These are phyloP conservation scores for Moniliella sp. DNA, from an alignment of 1,284 basidiomycete genomes.

Conservation along the genomic window DNA sequence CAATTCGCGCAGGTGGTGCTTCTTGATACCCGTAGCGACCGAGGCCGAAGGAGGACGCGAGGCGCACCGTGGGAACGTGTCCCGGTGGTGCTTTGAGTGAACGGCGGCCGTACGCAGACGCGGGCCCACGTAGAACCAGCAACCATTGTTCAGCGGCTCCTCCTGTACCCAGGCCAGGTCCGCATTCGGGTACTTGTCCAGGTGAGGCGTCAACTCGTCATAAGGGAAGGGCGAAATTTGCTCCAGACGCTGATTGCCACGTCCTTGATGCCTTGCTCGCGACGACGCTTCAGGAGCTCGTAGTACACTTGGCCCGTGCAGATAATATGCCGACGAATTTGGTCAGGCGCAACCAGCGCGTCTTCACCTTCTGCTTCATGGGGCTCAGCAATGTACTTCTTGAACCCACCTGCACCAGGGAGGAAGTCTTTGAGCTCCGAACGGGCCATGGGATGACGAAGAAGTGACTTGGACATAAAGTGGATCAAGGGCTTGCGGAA, in stretches of 20 bases:
- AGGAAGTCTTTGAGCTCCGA: constrained; percentile 48
- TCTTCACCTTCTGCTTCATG: constrained; percentile 42
- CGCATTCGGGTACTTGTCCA: constrained; percentile 51
- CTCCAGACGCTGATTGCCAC: constrained; percentile 77
- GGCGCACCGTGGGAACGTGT: constrained; percentile 40
- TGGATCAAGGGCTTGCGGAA: constrained; percentile 48
- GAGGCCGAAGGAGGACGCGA: constrained; percentile 23
- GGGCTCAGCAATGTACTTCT: constrained; percentile 71
- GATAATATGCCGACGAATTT: constrained; percentile 74
- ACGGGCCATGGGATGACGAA: constrained; percentile 43
- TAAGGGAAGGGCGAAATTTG: constrained; percentile 91
- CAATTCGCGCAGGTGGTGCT: constrained; percentile 34
- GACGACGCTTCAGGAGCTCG: constrained; percentile 45
- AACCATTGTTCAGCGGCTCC: constrained; percentile 65
- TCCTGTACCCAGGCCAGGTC: constrained; percentile 41
- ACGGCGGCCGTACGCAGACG: constrained; percentile 36
- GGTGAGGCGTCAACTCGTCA: constrained; percentile 46
- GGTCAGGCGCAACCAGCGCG: constrained; percentile 53
- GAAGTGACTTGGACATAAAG: constrained; percentile 7
- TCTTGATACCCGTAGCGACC: constrained; percentile 72
- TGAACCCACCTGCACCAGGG: constrained; percentile 87
- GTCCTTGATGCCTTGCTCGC: constrained; percentile 46
- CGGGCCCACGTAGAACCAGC: constrained; percentile 58
- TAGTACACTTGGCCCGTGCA: constrained; percentile 69
- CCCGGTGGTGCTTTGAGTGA: constrained; percentile 50